Conservation (phyloP, 345 rosid genomes). For the Pistacia vera region DNA sequence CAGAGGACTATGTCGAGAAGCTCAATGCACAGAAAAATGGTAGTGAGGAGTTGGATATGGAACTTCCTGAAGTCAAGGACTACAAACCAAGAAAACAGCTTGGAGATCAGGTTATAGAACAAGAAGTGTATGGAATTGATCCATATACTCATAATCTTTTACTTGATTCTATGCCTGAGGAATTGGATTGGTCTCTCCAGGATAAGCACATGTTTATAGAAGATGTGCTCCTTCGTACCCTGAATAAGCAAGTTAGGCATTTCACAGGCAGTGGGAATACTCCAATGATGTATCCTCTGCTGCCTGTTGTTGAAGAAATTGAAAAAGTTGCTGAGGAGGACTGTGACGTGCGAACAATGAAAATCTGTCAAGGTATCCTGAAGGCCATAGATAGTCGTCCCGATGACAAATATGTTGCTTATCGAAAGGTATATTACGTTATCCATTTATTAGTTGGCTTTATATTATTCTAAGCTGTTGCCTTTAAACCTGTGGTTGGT, state of each 20-base stretch:
- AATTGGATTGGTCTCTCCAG: conserved; percentile 69
- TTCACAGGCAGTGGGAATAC: conserved; percentile 91
- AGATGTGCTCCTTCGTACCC: conserved; percentile 76
- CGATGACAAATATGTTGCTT: conserved; percentile 95
- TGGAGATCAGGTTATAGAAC: conserved; percentile 92
- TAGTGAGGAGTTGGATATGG: conserved; percentile 94
- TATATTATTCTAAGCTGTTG: conserved; percentile 8
- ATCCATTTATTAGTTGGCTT: conserved; percentile 3
- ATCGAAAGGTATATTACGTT: conserved; percentile 72
- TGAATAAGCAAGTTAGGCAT: conserved; percentile 83
- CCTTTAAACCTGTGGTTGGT: not conserved
- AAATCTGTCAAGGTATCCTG: conserved; percentile 77
- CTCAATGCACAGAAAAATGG: conserved; percentile 89
- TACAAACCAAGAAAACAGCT: conserved; percentile 89
- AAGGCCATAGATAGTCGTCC: conserved; percentile 86
- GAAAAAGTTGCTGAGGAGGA: conserved; percentile 68
- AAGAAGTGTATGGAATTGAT: conserved; percentile 99
- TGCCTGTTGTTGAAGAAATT: conserved; percentile 85
- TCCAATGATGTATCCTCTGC: conserved; percentile 84
- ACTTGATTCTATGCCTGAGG: conserved; percentile 98
- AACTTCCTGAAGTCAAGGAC: conserved; percentile 99
- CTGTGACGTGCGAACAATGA: conserved; percentile 61
- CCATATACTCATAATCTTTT: conserved; percentile 96
- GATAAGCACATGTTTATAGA: conserved; percentile 89
- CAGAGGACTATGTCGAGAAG: conserved; percentile 95